Percentiles rank a stretch among this genome's conserved stretches.
Conservation (phyloP, 306 rosid genomes). For the Vigna mungo region DNA sequence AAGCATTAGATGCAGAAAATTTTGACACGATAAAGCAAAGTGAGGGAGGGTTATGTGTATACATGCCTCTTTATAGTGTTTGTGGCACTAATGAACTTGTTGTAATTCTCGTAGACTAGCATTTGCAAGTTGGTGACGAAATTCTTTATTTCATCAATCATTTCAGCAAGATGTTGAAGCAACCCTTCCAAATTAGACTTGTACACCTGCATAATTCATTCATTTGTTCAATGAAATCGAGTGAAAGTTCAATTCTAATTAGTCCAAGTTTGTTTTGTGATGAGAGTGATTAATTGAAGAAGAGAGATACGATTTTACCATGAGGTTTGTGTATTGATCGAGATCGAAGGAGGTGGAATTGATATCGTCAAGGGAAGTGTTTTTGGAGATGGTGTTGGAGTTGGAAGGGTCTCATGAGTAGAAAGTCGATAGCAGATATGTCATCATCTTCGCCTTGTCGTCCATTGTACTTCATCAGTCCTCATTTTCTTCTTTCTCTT, state of each 20-base stretch:
- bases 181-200: constrained; percentile 85
- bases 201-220: constrained; percentile 52
- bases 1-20: neutral
- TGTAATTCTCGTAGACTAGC: constrained; percentile 92
- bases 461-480: constrained; percentile 63
- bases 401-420: constrained; percentile 79
- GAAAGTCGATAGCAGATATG: constrained; percentile 95
- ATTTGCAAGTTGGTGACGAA: constrained; percentile 94
- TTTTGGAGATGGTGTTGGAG: constrained; percentile 51
- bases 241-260: neutral
- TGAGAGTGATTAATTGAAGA: neutral
- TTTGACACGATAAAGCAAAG: neutral
- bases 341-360: constrained; percentile 80
- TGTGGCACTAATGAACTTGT: constrained; percentile 89
- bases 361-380: constrained; percentile 73
- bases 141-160: constrained; percentile 98
- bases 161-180: constrained; percentile 75
- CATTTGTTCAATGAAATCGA: neutral
- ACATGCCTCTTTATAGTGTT: constrained; percentile 82
- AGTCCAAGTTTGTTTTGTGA: neutral
- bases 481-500: constrained; percentile 56
- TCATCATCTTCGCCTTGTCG: constrained; percentile 91
- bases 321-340: constrained; percentile 82
- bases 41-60: neutral
- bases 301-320: constrained; percentile 51